Base-by-base conservation (phyloP, 306 rosid genomes). In the Vicia villosa region DNA sequence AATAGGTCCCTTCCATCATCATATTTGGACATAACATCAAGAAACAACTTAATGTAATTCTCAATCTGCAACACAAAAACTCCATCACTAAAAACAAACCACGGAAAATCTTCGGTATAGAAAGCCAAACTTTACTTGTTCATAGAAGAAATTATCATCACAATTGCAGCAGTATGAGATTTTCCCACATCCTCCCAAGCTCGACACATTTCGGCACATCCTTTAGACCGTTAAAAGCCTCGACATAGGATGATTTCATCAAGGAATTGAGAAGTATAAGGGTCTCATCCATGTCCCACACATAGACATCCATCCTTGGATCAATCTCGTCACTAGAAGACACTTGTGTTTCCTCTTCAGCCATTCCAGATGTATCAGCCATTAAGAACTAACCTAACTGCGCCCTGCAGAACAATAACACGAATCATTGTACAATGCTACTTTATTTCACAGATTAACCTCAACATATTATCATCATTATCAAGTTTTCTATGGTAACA, bases 211-310 rank as follows among this genome's bases (percentile, higher is more conserved):
- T 92, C 70, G 77, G 85, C 50, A 78, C 86, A 76, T 86, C 88
- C 85, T 93, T 90, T 75, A 61, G 60, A 30, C 96, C 96, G 6
- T 68, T 32, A 73, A 88, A 90, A 69, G 85, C 86, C 87, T 74
- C 83, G 0, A 96, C 97, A 12, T 88, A 93, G 0, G 88, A 76
- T 57, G 91, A 87, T 65, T 85, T 86, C 83, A 93, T 82, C 83
- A 93, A 81, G 42, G 98, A 93, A 77, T 85, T 85, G 62, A 93
- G 97, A 58, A 90, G 81, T 65, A 90, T 84, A 79, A 90, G 92
- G 63, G 97, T 93, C 88, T 93, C 98, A 52, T 93, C 98, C 98
- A 93, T 90, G 79, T 90, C 97, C 98, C 98, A 90, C 54, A 86
- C 69, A 30, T 86, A 86, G 12, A 90, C 94, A 73, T 85, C 85